Conservation (phyloP, 2,329 filamentous ascomycete species). For the Colletotrichum kahawae region DNA sequence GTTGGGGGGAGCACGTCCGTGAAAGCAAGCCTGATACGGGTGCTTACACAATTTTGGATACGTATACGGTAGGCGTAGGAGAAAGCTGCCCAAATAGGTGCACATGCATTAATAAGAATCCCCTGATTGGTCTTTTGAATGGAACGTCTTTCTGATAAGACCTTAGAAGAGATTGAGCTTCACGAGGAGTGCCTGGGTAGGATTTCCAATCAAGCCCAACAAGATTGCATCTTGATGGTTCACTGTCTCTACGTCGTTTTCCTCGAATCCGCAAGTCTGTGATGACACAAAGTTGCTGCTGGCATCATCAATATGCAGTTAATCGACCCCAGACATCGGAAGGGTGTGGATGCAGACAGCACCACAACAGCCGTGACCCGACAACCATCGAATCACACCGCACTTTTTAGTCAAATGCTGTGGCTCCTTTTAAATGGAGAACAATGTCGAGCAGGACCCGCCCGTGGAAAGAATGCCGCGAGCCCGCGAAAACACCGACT, state of each 20-base stretch:
- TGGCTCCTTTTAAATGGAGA: background rate
- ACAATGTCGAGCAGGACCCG: background rate
- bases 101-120: background rate
- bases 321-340: background rate
- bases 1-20: constrained; percentile 7
- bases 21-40: background rate
- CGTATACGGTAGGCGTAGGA: background rate
- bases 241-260: background rate
- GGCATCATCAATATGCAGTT: background rate
- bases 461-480: constrained; percentile 12
- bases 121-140: background rate
- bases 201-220: background rate
- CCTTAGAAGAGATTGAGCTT: background rate
- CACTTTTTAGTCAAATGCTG: constrained; percentile 15
- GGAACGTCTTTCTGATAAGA: background rate
- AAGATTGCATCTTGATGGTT: background rate
- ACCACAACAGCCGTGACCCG: background rate
- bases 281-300: background rate
- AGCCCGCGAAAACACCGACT: background rate
- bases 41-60: background rate
- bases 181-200: background rate
- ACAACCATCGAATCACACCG: constrained; percentile 10
- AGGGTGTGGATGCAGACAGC: background rate
- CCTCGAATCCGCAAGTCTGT: background rate
- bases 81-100: background rate